phyloP scores from a whole-genome alignment of 371 early-diverging fungal species.

The Lichtheimia ornata region DNA sequence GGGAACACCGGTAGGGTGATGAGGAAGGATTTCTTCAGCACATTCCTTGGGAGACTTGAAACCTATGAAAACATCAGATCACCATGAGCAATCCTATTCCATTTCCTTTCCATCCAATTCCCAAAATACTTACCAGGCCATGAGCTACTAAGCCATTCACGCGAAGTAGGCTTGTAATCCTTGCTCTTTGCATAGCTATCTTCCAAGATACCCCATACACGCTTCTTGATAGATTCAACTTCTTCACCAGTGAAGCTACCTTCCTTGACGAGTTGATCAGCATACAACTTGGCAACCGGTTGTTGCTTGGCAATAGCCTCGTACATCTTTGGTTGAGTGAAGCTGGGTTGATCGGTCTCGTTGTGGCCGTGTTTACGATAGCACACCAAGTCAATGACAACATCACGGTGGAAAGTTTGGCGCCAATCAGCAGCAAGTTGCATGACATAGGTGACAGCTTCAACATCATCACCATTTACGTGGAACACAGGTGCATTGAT shows the following conservation, averaged over 20 bases:
- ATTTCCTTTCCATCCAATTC: not conserved
- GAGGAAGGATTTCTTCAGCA: constrained; percentile 69
- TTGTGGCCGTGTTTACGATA: constrained; percentile 98
- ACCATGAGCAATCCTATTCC: constrained; percentile 8
- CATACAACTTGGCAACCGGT: constrained; percentile 85
- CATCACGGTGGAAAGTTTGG: constrained; percentile 92
- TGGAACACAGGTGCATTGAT: constrained; percentile 96
- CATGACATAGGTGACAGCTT: constrained; percentile 93
- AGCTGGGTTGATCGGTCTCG: constrained; percentile 97
- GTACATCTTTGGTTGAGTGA: constrained; percentile 98
- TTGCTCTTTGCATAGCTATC: constrained; percentile 89
- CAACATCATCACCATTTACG: constrained; percentile 96
- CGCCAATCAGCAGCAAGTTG: constrained; percentile 96
- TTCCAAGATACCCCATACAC: constrained; percentile 90
- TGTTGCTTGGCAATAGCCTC: constrained; percentile 82
- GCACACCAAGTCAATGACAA: constrained; percentile 94
- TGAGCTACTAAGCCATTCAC: constrained; percentile 93
- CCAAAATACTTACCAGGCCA: constrained; percentile 66
- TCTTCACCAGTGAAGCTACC: constrained; percentile 83
- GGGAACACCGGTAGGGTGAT: constrained; percentile 82
- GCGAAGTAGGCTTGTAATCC: constrained; percentile 83
- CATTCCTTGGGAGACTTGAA: constrained; percentile 84
- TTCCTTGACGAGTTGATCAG: constrained; percentile 78
- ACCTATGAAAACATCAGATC: constrained; percentile 14
- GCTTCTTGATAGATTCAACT: constrained; percentile 84